A percentile compares a stretch with the other conserved stretches of the same genome.
Evolutionary conservation across 768 basidiomycete species (phyloP).

Genomic region (Fibroporia radiculosa): DNA sequence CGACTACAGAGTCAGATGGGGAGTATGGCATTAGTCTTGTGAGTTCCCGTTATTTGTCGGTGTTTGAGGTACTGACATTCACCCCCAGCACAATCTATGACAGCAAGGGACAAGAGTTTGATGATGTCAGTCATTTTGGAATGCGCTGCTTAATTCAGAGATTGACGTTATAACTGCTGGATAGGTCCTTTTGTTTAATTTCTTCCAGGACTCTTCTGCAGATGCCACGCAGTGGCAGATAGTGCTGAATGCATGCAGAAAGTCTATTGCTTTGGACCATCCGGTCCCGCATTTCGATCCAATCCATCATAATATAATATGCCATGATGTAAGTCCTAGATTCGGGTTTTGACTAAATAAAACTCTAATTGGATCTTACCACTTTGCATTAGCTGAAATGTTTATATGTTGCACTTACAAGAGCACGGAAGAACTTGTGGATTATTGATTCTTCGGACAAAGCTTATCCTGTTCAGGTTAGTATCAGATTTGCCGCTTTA

Average conservation of each 20-base stretch:
- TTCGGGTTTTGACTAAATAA: too few relatives aligned
- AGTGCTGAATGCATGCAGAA: constrained; percentile 35
- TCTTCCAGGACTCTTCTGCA: constrained; percentile 57
- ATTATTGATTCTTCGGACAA: constrained; percentile 54
- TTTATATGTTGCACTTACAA: constrained; percentile 63
- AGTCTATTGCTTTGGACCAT: constrained; percentile 9
- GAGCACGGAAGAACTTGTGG: constrained; percentile 64
- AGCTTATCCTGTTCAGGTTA: constrained; percentile 51
- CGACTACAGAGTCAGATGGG: constrained; percentile 45
- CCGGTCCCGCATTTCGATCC: constrained; percentile 37
- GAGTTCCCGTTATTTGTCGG: not conserved
- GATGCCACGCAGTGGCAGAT: constrained; percentile 52
- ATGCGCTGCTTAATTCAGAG: not conserved
- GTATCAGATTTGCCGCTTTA: constrained; percentile 10
- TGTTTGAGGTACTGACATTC: not conserved
- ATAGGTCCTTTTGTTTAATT: constrained; percentile 68
- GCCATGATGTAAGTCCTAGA: constrained; percentile 40
- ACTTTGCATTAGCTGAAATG: constrained; percentile 43
- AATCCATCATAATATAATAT: constrained; percentile 43
- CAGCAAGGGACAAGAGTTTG: constrained; percentile 61
- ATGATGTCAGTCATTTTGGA: constrained; percentile 36
- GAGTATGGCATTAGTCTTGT: constrained; percentile 44
- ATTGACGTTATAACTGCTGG: constrained; percentile 38
- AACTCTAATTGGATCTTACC: not conserved
- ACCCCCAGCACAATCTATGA: constrained; percentile 44